Evolutionary conservation across 805 yeast species (phyloP), one percentile per base, ranked within the genome.

Genomic region (Cephaloascus fragrans): DNA sequence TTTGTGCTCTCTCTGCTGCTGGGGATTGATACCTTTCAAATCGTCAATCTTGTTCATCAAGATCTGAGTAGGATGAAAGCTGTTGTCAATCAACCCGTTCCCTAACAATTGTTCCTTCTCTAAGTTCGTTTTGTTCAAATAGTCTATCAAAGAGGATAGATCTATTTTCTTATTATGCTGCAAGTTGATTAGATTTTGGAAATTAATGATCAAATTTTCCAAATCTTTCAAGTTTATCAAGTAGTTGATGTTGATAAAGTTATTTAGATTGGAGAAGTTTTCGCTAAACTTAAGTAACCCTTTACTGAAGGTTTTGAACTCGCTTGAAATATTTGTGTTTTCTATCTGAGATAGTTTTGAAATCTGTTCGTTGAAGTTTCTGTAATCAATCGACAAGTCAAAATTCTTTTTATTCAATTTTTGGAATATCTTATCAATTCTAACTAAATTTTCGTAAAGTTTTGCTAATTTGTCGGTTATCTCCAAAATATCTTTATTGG

Each of bases 131-230:
- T 85, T 83, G 32, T 70, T 68, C 40, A 88, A 63, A 59, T 90
- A 90, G 39, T 83, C 94, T 32, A 77, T 74, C 34, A 90, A 65
- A 38, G 84, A 94, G 53, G 93, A 97, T 51, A 82, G 80, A 56
- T 90, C 98, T 19, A 90, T 74, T 49, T 85, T 89, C 56, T 89
- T 89, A 53, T 87, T 88, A 52, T 90, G 97, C 47, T 90, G 87
- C 41, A 84, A 69, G 52, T 83, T 88, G 39, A 93, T 73, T 42
- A 90, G 62, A 44, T 71, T 75, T 50, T 68, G 61, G 36, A 67
- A 53, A 23, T 64, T 56, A 4, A 66, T 52, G 36, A 67, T 64
- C 43, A 64, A 93, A 59, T 85, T 89, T 45, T 90, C 87, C 59
- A 93, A 70, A 57, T 93, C 97, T 47, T 84, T 82, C 47, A 93